Percentiles rank a stretch among this genome's conserved stretches.
Evolutionary conservation across 345 rosid species (phyloP).

Genomic region (Citrus unshiu): DNA sequence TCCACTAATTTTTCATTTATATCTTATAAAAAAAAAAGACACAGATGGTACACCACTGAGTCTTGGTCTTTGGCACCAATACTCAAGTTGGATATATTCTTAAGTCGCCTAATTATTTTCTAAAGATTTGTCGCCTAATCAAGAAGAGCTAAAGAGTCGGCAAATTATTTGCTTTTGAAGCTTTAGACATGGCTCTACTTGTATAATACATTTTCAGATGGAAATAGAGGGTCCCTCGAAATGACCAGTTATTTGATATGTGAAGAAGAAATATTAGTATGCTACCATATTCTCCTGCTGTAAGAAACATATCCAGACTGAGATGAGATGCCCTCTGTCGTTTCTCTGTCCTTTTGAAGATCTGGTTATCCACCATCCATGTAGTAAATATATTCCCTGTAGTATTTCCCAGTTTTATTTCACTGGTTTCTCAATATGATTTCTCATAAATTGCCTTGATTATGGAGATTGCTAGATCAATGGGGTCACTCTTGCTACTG

Average conservation of each 20-base stretch:
- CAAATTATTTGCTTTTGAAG: conserved; percentile 7
- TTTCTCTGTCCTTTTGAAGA: background rate
- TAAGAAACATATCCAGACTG: background rate
- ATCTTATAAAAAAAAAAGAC: background rate
- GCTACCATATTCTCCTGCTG: background rate
- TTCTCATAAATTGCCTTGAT: background rate
- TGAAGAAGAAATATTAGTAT: background rate
- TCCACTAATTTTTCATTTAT: background rate
- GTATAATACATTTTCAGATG: background rate
- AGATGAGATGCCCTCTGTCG: background rate
- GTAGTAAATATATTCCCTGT: background rate
- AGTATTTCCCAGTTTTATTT: background rate
- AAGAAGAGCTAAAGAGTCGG: background rate
- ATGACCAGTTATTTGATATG: background rate
- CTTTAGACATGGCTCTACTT: background rate
- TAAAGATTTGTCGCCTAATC: background rate
- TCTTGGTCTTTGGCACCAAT: background rate
- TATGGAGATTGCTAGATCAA: background rate
- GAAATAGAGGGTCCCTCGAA: background rate
- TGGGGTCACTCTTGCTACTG: background rate
- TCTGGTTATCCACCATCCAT: background rate
- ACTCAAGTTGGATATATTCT: background rate
- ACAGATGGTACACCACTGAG: background rate
- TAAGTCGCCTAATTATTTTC: background rate
- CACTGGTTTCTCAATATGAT: background rate